These are phyloP conservation scores for Aspergillus ustus DNA, from an alignment of 2,329 filamentous ascomycete genomes.

Conservation along the genomic window DNA sequence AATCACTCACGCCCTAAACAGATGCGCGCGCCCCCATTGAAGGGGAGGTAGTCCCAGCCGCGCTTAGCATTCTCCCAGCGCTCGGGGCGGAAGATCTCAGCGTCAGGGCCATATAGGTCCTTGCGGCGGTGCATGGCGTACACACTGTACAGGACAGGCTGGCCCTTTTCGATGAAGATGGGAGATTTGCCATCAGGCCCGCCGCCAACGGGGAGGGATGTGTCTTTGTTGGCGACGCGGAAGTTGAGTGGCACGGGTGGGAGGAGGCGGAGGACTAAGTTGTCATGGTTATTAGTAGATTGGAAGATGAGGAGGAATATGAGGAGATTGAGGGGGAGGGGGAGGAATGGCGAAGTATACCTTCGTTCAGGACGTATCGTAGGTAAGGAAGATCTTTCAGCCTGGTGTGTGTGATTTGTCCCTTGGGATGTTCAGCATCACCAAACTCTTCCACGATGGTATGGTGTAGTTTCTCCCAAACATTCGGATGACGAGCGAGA, in stretches of 20 bases:
- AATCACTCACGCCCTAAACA: constrained; percentile 44
- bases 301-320: neutral
- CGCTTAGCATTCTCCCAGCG: constrained; percentile 49
- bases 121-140: constrained; percentile 73
- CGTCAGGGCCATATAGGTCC: constrained; percentile 52
- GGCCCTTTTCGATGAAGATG: constrained; percentile 68
- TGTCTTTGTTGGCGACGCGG: constrained; percentile 47
- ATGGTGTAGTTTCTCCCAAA: constrained; percentile 42
- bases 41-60: constrained; percentile 46
- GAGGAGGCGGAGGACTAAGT: constrained; percentile 47
- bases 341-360: neutral
- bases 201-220: constrained; percentile 57
- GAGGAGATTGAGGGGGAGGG: no score
- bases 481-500: constrained; percentile 45
- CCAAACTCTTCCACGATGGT: constrained; percentile 47
- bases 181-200: constrained; percentile 64
- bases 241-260: constrained; percentile 53
- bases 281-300: constrained; percentile 24
- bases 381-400: constrained; percentile 48
- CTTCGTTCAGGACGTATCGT: constrained; percentile 33
- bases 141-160: constrained; percentile 68
- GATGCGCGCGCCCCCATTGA: constrained; percentile 46
- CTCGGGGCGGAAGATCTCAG: constrained; percentile 54
- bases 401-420: constrained; percentile 48
- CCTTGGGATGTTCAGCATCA: constrained; percentile 39